Evolutionary conservation across 2,329 filamentous ascomycete species (phyloP), one percentile per base, ranked within the genome.

Genomic region (Talaromyces albobiverticillius): DNA sequence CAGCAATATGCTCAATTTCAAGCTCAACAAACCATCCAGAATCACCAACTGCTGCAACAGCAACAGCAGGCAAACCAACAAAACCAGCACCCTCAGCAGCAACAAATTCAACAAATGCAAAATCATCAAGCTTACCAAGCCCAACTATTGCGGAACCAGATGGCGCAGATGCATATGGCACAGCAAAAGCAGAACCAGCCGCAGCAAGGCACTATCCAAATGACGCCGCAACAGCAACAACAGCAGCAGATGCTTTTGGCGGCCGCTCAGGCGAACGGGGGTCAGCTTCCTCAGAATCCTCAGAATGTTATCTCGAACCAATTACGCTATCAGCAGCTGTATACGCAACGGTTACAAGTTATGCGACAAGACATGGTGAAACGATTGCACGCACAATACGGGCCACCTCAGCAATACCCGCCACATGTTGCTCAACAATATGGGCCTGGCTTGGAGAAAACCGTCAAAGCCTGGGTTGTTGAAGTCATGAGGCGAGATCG

Each of bases 21-120:
- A 42, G 73, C 73, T 23, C 76, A 76, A 54, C 76, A 78, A 49
- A 75, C 74, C 29, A 76, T 72, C 31, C 75, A 71, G 58, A 69
- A 67, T 51, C 66, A 76, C 61, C 71, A 55, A 10, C 53, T 51
- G 45, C 67, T 51, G 29, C 53, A 67, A 14, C 65, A 70, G 47
- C 67, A 70, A 55, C 64, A 61, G 55, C 67, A 70, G 54, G 64
- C 61, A 55, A 64, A 58, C 8, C 66, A 65, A 20, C 61, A 63
- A 31, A 64, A 66, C 36, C 60, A 63, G 22, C 58, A 62, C 11
- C 61, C 66, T 42, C 60, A 63, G 26, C 59, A 62, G n/a, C 62
- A 68, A 42, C 66, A 67, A 52, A 60, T 59, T 16, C 57, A 46
- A 36, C 60, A 60, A 34, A 58, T 59, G 47, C 57, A 58, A 25